Base-by-base conservation (phyloP, 106 monocot species). In the Narthecium ossifragum region DNA sequence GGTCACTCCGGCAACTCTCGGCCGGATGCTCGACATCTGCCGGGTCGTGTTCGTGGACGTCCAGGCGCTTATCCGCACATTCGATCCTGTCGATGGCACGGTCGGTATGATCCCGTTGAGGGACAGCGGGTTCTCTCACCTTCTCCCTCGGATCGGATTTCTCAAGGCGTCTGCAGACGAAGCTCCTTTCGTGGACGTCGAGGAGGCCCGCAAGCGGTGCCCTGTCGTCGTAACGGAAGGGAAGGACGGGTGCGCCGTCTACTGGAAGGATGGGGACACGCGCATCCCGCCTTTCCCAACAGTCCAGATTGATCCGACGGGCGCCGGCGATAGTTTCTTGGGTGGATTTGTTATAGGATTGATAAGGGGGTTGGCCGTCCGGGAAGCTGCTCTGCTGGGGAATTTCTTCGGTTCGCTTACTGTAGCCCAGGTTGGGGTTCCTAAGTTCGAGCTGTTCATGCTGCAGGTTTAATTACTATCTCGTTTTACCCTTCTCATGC, bases 141-240 rank as follows among this genome's bases (percentile, higher is more conserved):
- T 96, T 8, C 69, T 96, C 30, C 80, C 85, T 20, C 53, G 73
- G 38, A 74, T 96, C 26, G 68, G 58, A 21, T 83, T 96, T 55
- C 78, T 96, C 62, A 96, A 96, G 71, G 90, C 80, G 12, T 90
- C 90, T 8, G 73, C 86, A 6, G 94, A 90, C 26, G 94, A 96
- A 60, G 85, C 86, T 25, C 75, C 79, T 34, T 86, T 86, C 59
- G 43, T 96, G 36, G 78, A 78, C 29, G 33, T 96, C 24, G 80
- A 77, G 36, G 71, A 74, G 67, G 77, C 56, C 23, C 70, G 90
- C 37, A 78, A 59, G 56, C 47, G 18, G 37, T 90, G 94, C 75
- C 84, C 86, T 69, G 75, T 96, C 61, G 52, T 86, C 28, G 80
- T 90, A 41, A 96, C 94, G 20, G 70, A 84, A 28, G 94, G 94